Evolutionary conservation across 2,329 filamentous ascomycete genomes (phyloP).

Genomic region (Zasmidium angulare): DNA sequence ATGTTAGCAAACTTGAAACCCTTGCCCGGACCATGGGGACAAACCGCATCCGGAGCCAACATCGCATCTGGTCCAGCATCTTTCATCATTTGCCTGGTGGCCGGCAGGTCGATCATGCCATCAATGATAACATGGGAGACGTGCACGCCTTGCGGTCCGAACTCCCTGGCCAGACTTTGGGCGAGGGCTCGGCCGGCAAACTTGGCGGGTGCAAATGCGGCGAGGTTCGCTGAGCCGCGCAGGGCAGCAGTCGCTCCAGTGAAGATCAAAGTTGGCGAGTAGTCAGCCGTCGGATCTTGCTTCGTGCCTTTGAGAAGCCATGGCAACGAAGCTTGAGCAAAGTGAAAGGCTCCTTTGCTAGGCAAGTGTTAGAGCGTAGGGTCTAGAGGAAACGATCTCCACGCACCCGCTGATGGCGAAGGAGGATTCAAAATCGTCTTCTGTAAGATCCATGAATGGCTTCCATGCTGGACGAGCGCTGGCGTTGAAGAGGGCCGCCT

Average conservation of each 20-base stretch:
- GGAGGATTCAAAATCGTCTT: slow-evolving; percentile 54
- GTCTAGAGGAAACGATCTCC: not conserved
- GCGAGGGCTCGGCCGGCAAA: slow-evolving; percentile 71
- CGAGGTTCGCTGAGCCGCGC: slow-evolving; percentile 53
- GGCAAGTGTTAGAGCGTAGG: not conserved
- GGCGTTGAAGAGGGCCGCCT: slow-evolving; percentile 71
- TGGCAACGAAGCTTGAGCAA: slow-evolving; percentile 70
- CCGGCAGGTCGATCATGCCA: slow-evolving; percentile 76
- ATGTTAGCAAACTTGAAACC: not conserved
- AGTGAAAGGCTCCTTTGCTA: slow-evolving; percentile 69
- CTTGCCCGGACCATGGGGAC: not conserved
- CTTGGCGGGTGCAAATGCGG: slow-evolving; percentile 73
- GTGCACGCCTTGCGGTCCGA: slow-evolving; percentile 78
- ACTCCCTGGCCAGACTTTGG: slow-evolving; percentile 76
- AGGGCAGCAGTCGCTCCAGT: slow-evolving; percentile 81
- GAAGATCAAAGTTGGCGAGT: slow-evolving; percentile 79
- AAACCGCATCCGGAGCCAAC: slow-evolving; percentile 66
- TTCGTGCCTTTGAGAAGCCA: slow-evolving; percentile 62
- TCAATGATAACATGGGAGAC: slow-evolving; percentile 73
- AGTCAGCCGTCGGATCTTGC: slow-evolving; percentile 43
- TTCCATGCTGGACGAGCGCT: slow-evolving; percentile 57
- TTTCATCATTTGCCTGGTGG: slow-evolving; percentile 60
- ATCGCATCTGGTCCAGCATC: slow-evolving; percentile 60
- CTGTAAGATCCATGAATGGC: slow-evolving; percentile 59
- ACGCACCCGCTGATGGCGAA: slow-evolving; percentile 51